Evolutionary conservation across 176 grass and related monocot genomes (phyloP), one percentile per base, ranked within the genome.

Genomic region (Musa troglodytarum): DNA sequence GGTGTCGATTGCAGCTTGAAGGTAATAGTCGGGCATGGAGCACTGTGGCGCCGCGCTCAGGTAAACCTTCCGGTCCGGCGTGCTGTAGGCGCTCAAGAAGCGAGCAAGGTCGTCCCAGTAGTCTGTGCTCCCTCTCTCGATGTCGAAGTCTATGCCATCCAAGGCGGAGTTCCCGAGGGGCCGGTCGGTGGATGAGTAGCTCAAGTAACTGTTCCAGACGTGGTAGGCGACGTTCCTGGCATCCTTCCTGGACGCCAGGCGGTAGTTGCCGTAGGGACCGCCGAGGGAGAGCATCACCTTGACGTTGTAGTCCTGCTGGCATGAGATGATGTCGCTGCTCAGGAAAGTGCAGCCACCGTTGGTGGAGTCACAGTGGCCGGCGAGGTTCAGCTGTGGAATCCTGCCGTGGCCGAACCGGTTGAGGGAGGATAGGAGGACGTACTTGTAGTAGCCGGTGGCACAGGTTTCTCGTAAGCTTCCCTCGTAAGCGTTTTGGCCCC

Each of bases 201-300:
- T 79, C 1, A 96, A 81, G 70, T 59, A 96, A 72, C 76, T 88
- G 77, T 91, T 62, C 88, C 86, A 88, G 71, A 96, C 79, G 88
- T 96, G 91, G 71, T 29, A 23, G 53, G 92, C 92, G 14, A 91
- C 77, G 52, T 11, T 78, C 70, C 86, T 71, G 28, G 92, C 88
- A 50, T 96, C 92, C 16, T 76, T 74, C 49, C 13, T 50, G 70
- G 86, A 88, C 28, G 76, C 21, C 1, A 96, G 83, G 10, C 49
- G 49, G 86, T 88, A 91, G 24, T 0, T 80, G 54, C 83, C 86
- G 53, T 0, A 0, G 16, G 0, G 57, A 52, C 88, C 92, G 63
- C 92, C 92, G 49, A 96, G 68, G 56, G 88, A 96, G 58, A 96
- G 86, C 70, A 96, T 74, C n/a, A 95, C 87, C 84, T 83, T 58